Base-by-base conservation (phyloP, 257 asterid genomes). In the Perilla frutescens region DNA sequence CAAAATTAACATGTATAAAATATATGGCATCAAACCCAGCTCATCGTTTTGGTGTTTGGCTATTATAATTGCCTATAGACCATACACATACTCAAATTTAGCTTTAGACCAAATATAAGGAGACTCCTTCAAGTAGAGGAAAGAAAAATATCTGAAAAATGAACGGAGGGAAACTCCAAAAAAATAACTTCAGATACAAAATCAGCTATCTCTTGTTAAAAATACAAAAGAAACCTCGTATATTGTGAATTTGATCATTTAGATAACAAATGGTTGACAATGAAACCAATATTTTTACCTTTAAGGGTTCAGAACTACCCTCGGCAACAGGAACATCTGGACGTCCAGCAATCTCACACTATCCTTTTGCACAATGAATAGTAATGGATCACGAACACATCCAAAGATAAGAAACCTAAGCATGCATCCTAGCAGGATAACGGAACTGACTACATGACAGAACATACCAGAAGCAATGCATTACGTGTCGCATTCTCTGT, bases 261-360 rank as follows among this genome's bases (percentile, higher is more conserved):
- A 54, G 48, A 50, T 64, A 11, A 41, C 26, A 56, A 48, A 71
- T 45, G 14, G 10, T 39, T 34, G 4, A 44, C 1, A 20, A 57
- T 8, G 49, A 44, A 66, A 58, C 4, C 6, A 37, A 44, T 48
- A 59, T 4, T 10, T 50, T 77, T 87, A 95, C 99, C 99, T 90
- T 95, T 71, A 95, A 76, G 57, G 98, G 87, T 83, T 84, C 94
- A 14, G 65, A 65, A 81, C 90, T 88, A 74, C 99, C 99, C 85
- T 92, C 91, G 3, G 98, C 96, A 44, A 95, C 98, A 20, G 98
- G 99, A 71, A 84, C 47, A 77, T 87, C 96, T 26, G 96, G 86
- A 84, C 79, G 79, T 85, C 98, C 98, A 90, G 96, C 98, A 67
- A 89, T 84, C 92, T 92, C 99, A 88, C 99, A 90, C 99, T 92